A percentile compares a stretch with the other conserved stretches of the same genome.
Evolutionary conservation across 306 rosid species (phyloP).

Genomic region (Begonia masoniana): DNA sequence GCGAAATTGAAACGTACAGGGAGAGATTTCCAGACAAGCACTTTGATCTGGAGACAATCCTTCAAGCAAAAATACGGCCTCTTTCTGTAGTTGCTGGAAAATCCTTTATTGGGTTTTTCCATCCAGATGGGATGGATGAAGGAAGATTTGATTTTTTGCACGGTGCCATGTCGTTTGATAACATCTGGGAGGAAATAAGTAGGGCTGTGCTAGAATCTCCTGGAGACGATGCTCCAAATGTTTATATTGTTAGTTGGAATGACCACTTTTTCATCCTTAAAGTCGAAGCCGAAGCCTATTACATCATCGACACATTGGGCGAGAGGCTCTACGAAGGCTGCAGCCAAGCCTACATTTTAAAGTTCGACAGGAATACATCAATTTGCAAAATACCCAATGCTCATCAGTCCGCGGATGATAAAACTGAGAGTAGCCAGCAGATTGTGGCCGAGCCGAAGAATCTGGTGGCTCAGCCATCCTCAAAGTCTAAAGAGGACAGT

Average conservation of each 20-base stretch:
- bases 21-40: slow-evolving; percentile 91
- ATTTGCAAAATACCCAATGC: slow-evolving; percentile 42
- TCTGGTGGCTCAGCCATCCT: slow-evolving; percentile 26
- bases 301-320: slow-evolving; percentile 84
- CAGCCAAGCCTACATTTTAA: slow-evolving; percentile 79
- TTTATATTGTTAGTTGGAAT: slow-evolving; percentile 90
- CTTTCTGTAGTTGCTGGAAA: slow-evolving; percentile 64
- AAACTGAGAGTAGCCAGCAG: slow-evolving; percentile 27
- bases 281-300: slow-evolving; percentile 80
- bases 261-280: slow-evolving; percentile 97
- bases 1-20: slow-evolving; percentile 66
- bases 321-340: slow-evolving; percentile 98
- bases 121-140: slow-evolving; percentile 91
- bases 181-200: slow-evolving; percentile 96
- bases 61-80: slow-evolving; percentile 86
- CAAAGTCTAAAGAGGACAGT: slow-evolving; percentile 25
- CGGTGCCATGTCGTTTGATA: slow-evolving; percentile 94
- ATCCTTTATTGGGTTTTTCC: slow-evolving; percentile 88
- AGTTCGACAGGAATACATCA: slow-evolving; percentile 50
- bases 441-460: slow-evolving; percentile 32
- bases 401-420: slow-evolving; percentile 30
- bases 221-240: slow-evolving; percentile 38
- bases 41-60: slow-evolving; percentile 89
- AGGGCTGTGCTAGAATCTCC: slow-evolving; percentile 35
- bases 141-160: slow-evolving; percentile 79